Base-by-base conservation (phyloP, 2,329 filamentous ascomycete species). In the Aspergillus felis region DNA sequence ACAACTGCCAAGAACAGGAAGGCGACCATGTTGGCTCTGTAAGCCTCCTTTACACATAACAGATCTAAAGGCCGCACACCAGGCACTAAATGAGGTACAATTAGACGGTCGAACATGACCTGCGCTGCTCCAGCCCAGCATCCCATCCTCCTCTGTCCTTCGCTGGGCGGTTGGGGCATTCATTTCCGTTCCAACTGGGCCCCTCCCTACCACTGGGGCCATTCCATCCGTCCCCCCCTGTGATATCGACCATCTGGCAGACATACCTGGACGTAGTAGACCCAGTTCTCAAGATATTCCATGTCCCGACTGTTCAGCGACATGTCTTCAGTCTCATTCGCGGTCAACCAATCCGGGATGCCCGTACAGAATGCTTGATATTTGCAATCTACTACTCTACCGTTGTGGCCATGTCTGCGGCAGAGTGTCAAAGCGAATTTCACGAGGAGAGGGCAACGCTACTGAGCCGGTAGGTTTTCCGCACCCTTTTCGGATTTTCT, bases 231-330 rank as follows among this genome's bases (percentile, higher is more conserved):
- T 53, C 55, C 17, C 47, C 55, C 2, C 10, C 52, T 14, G 42
- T 38, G 3, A 53, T 62, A 25, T 51, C 52, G 3, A 56, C 56
- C 6, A 55, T 66, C 6, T 68, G 63, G 66, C 64, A 67, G 46
- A 61, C 32, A 27, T 68, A 64, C 38, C 22, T 68, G 22, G 62
- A 65, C 14, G 52, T 52, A 9, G 80, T 85, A 17, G 82, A 85
- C 65, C 81, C 82, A 0, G 64, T 85, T 3, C 71, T 84, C 60
- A 85, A 84, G 61, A 73, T 85, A 3, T 67, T 84, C 14, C 83
- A 86, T 64, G 71, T 79, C 1, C 82, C 82, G 1, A 80, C 78
- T 8, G 71, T 80, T 20, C 78, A 82, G 61, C 75, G 75, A 4
- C 76, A 75, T 0, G 68, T 85, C n/a, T 63, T 80, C 25, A 71